Conservation (phyloP, 768 basidiomycete genomes). For the Tricholoma bakamatsutake region DNA sequence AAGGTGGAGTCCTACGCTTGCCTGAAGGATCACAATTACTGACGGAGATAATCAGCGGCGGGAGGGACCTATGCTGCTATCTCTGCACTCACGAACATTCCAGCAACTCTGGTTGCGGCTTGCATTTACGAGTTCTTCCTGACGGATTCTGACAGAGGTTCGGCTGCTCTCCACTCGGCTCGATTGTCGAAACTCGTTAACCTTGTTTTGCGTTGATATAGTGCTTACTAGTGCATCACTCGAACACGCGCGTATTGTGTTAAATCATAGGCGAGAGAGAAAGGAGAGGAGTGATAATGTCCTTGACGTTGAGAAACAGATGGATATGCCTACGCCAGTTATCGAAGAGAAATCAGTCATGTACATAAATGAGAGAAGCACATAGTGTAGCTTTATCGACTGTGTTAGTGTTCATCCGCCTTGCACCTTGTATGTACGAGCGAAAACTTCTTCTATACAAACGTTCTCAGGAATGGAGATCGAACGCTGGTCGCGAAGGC, state of each 20-base stretch:
- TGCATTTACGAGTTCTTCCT: conserved; percentile 53
- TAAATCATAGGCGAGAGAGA: background rate
- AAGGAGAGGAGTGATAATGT: background rate
- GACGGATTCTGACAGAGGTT: conserved; percentile 54
- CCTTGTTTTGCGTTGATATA: background rate
- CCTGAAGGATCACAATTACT: background rate
- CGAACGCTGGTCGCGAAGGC: too few species aligned
- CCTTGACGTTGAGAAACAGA: background rate
- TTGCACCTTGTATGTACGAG: too few species aligned
- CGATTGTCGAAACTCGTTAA: background rate
- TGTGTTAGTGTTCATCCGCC: too few species aligned
- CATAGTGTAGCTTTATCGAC: too few species aligned
- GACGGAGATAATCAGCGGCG: conserved; percentile 26
- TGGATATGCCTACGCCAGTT: background rate
- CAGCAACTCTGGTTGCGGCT: conserved; percentile 51
- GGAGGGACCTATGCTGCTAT: conserved; percentile 58
- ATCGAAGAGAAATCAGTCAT: background rate
- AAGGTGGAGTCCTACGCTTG: conserved; percentile 22
- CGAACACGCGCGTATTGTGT: background rate
- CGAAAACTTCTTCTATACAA: too few species aligned
- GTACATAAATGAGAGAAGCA: background rate
- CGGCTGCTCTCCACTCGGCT: conserved; percentile 11
- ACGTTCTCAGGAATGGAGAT: too few species aligned
- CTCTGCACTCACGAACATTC: conserved; percentile 60
- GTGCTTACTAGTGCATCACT: background rate